A percentile compares a stretch with the other conserved stretches of the same genome.
Conservation (phyloP, 2,329 filamentous ascomycete genomes). For the Myotisia sp. region DNA sequence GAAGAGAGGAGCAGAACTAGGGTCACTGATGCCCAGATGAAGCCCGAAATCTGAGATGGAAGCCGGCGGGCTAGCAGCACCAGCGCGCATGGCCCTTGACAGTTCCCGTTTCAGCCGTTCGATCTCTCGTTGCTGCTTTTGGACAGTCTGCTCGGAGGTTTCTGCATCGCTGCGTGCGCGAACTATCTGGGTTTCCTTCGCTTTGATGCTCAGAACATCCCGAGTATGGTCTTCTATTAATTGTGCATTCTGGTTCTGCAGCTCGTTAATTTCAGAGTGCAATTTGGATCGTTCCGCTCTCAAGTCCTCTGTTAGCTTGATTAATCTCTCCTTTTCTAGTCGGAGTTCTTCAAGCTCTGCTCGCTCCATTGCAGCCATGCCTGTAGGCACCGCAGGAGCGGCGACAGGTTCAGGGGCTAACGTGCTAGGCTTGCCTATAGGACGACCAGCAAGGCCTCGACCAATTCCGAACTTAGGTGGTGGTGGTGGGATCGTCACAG, state of each 20-base stretch:
- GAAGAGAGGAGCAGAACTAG: slow-evolving; percentile 28
- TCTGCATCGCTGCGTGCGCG: slow-evolving; percentile 82
- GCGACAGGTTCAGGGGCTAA: slow-evolving; percentile 33
- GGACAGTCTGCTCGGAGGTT: slow-evolving; percentile 71
- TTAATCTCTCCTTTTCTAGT: slow-evolving; percentile 63
- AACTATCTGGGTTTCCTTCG: slow-evolving; percentile 93
- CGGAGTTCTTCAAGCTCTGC: slow-evolving; percentile 87
- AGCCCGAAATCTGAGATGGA: slow-evolving; percentile 44
- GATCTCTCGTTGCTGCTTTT: slow-evolving; percentile 72
- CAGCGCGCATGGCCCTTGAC: slow-evolving; percentile 33
- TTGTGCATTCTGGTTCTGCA: slow-evolving; percentile 93
- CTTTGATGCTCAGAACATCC: slow-evolving; percentile 90
- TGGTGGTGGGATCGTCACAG: slow-evolving; percentile 26
- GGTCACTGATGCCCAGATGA: slow-evolving; percentile 36
- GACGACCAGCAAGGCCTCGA: slow-evolving; percentile 67
- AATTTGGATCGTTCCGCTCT: slow-evolving; percentile 69
- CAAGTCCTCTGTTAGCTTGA: slow-evolving; percentile 62
- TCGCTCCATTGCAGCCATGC: slow-evolving; percentile 63
- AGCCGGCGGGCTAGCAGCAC: slow-evolving; percentile 25
- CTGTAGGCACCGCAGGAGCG: slow-evolving; percentile 40
- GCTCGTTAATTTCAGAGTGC: slow-evolving; percentile 74
- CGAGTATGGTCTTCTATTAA: slow-evolving; percentile 94
- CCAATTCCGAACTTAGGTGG: slow-evolving; percentile 52
- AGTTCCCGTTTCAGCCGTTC: slow-evolving; percentile 85
- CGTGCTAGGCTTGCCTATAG: slow-evolving; percentile 57